Conservation (phyloP, 106 monocot species). For the Gastrodia elata region DNA sequence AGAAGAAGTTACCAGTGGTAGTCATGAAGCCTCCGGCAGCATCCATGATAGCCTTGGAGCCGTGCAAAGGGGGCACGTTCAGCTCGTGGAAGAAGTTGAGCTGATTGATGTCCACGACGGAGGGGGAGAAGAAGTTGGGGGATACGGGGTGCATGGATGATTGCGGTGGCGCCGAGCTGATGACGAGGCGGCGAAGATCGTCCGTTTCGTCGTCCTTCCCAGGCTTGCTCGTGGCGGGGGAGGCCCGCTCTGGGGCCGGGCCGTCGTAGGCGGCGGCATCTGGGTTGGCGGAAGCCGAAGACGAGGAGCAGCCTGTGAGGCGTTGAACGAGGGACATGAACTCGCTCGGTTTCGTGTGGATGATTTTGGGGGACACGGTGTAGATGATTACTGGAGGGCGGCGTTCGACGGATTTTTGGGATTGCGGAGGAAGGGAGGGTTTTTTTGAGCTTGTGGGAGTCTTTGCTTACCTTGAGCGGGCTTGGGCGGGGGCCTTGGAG, state of each 20-base stretch:
- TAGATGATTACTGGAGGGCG: conserved; percentile 19
- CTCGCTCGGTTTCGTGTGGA: conserved; percentile 16
- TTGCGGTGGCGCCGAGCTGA: not conserved
- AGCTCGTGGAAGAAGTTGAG: conserved; percentile 1
- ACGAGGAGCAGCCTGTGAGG: conserved; percentile 10
- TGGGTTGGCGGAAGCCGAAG: not conserved
- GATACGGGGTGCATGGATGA: not conserved
- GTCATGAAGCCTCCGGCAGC: conserved; percentile 6
- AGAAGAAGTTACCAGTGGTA: conserved; percentile 7
- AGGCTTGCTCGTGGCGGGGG: not conserved
- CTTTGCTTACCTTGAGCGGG: conserved; percentile 9
- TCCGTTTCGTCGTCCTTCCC: not conserved
- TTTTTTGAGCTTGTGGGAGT: conserved; percentile 17
- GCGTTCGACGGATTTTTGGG: not conserved
- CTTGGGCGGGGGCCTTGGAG: conserved; percentile 13
- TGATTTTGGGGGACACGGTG: conserved; percentile 12
- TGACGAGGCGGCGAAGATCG: not conserved
- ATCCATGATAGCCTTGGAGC: not conserved
- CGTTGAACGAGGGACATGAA: conserved; percentile 19
- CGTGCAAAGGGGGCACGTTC: not conserved
- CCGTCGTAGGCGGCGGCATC: not conserved
- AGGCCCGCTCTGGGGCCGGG: not conserved
- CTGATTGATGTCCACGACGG: not conserved
- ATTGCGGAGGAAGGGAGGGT: not conserved
- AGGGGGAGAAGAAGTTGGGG: conserved; percentile 7